These are phyloP conservation scores for Psilocybe tampanensis DNA, from an alignment of 768 basidiomycete species.

Conservation along the genomic window DNA sequence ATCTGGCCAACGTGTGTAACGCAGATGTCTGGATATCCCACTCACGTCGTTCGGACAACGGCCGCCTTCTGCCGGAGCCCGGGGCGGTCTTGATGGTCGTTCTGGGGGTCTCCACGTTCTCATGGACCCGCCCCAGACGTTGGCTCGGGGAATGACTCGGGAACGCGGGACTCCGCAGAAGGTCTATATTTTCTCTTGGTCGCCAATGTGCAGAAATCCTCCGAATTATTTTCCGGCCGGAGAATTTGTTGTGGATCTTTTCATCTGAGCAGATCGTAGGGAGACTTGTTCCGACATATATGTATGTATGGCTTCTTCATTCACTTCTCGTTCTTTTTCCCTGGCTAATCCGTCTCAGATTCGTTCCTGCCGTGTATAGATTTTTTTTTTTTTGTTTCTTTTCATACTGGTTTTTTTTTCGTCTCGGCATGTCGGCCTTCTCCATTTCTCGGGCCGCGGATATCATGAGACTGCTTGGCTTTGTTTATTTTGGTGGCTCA, in stretches of 20 bases:
- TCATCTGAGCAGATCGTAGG: no score
- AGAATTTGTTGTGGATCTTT: neutral
- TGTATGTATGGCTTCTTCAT: no score
- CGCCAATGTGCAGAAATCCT: neutral
- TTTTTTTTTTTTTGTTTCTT: no score
- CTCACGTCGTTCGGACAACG: neutral
- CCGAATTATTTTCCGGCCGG: neutral
- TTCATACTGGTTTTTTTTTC: no score
- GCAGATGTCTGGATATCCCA: neutral
- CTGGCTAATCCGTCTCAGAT: no score
- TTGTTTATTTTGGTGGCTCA: no score
- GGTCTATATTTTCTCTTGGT: neutral
- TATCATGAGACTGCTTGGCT: no score
- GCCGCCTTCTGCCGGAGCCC: neutral
- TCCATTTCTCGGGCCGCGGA: no score
- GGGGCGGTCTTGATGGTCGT: neutral
- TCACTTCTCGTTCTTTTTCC: no score
- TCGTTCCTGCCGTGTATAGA: no score
- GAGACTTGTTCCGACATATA: no score
- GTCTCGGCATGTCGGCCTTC: no score
- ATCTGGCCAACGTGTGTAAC: neutral
- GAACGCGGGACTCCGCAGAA: neutral
- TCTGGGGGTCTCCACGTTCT: neutral
- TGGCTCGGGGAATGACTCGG: constrained; percentile 16
- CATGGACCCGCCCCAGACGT: neutral